Evolutionary conservation across 257 asterid genomes (phyloP).

Genomic region (Schizonepeta tenuifolia): DNA sequence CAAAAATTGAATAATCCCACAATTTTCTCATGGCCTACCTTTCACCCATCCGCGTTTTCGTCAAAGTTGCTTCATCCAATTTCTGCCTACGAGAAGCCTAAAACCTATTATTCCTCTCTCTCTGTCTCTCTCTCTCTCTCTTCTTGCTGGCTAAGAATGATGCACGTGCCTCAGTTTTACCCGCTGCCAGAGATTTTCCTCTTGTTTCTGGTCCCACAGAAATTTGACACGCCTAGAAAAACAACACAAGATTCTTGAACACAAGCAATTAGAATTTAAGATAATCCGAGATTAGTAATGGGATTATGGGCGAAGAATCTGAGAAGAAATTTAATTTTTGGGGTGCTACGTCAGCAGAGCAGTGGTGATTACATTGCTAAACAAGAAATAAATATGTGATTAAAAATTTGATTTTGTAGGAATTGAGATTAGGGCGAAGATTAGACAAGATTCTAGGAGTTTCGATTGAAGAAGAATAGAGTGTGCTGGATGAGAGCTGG

Average conservation of each 20-base stretch:
- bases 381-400: neutral
- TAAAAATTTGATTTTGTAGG: constrained; percentile 5
- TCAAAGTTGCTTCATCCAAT: constrained; percentile 30
- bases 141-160: constrained; percentile 31
- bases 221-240: neutral
- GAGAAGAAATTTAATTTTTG: constrained; percentile 24
- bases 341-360: neutral
- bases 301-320: constrained; percentile 37
- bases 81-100: neutral
- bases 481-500: constrained; percentile 49
- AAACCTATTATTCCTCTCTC: neutral
- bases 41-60: constrained; percentile 33
- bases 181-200: constrained; percentile 36
- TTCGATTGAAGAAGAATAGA: neutral
- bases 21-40: constrained; percentile 50
- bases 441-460: constrained; percentile 24
- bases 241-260: constrained; percentile 15
- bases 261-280: neutral
- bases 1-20: constrained; percentile 45
- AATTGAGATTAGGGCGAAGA: neutral
- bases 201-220: constrained; percentile 35
- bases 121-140: constrained; percentile 19
- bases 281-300: constrained; percentile 29
- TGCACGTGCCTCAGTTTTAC: constrained; percentile 51
- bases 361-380: constrained; percentile 3